Conservation (phyloP, 169 alveolate species). For the Cryptosporidium ryanae region DNA sequence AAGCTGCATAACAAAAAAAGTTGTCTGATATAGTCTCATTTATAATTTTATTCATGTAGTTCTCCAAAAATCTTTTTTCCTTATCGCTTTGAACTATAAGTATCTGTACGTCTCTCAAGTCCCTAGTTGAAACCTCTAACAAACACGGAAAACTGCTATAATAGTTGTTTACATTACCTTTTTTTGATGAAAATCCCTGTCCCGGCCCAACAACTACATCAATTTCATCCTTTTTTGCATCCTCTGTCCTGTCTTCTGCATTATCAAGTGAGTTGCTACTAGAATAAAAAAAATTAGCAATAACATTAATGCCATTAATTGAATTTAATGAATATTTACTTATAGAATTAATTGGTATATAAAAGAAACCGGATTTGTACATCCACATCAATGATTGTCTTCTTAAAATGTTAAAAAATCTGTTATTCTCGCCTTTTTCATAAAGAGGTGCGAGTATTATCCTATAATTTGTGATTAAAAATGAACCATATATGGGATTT, state of each 20-base stretch:
- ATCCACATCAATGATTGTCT: slow-evolving; percentile 29
- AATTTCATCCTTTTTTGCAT: background rate
- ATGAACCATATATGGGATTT: slow-evolving; percentile 32
- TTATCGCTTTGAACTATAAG: slow-evolving; percentile 28
- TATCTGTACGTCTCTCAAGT: slow-evolving; percentile 34
- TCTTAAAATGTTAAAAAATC: slow-evolving; percentile 2
- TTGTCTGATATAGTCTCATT: slow-evolving; percentile 9
- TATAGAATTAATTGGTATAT: slow-evolving; percentile 22
- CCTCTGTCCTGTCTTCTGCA: background rate
- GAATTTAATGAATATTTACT: background rate
- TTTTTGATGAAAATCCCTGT: too few relatives aligned
- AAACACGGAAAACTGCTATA: background rate
- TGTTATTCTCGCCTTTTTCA: slow-evolving; percentile 21
- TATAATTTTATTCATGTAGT: slow-evolving; percentile 3
- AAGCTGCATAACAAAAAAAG: slow-evolving; percentile 13
- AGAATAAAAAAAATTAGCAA: too few relatives aligned
- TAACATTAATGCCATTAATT: background rate
- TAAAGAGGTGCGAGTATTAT: slow-evolving; percentile 48
- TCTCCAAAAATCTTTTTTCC: slow-evolving; percentile 11
- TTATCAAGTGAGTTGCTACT: background rate
- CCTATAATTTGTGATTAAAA: slow-evolving; percentile 45
- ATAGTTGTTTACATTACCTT: background rate
- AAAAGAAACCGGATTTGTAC: slow-evolving; percentile 55
- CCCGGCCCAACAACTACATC: too few relatives aligned
- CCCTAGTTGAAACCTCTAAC: slow-evolving; percentile 47